Conservation (phyloP, 305 asterid genomes). For the Fraxinus sp. region DNA sequence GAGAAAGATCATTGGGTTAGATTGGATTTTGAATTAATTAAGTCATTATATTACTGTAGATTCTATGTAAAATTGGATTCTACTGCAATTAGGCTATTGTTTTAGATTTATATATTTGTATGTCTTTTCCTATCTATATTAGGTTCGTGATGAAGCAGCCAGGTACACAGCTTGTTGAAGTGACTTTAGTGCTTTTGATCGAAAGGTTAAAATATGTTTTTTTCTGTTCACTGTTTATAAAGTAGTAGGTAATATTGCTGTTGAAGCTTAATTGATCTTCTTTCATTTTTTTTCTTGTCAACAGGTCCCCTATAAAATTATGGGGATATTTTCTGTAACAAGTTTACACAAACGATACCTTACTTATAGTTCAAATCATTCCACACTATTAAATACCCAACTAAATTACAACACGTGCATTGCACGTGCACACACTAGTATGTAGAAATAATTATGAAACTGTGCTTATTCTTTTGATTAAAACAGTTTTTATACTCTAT, state of each 20-base stretch:
- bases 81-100: background rate
- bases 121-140: slow-evolving; percentile 23
- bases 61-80: background rate
- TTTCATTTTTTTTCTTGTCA: background rate
- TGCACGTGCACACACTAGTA: too few relatives aligned
- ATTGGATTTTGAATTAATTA: slow-evolving; percentile 20
- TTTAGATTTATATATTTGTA: slow-evolving; percentile 1
- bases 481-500: too few relatives aligned
- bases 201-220: slow-evolving; percentile 58
- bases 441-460: too few relatives aligned
- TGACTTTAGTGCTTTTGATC: slow-evolving; percentile 67
- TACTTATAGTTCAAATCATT: too few relatives aligned
- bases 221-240: background rate
- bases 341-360: too few relatives aligned
- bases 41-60: background rate
- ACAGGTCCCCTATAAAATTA: too few relatives aligned
- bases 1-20: slow-evolving; percentile 48
- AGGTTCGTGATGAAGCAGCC: slow-evolving; percentile 92
- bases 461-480: too few relatives aligned
- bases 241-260: background rate
- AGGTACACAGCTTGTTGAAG: slow-evolving; percentile 63
- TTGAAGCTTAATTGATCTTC: slow-evolving; percentile 8
- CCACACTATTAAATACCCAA: too few relatives aligned
- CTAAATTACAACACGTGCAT: too few relatives aligned
- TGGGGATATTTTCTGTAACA: too few relatives aligned